Conservation (phyloP, 2,329 filamentous ascomycete genomes). For the Myriosclerotinia duriaeana region DNA sequence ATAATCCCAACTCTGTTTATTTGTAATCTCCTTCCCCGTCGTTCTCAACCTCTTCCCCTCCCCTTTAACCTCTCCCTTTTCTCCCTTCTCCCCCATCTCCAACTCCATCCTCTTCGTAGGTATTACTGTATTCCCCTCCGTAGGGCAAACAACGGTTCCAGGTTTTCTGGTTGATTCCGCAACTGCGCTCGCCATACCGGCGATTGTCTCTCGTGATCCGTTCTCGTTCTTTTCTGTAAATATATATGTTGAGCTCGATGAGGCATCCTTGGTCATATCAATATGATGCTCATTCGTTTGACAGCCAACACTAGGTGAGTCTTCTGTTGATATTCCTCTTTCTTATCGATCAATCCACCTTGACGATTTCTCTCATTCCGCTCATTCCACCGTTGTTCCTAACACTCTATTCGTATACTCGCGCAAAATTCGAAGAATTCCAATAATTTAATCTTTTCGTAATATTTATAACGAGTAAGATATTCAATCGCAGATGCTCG, state of each 20-base stretch:
- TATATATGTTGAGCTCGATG: slow-evolving; percentile 14
- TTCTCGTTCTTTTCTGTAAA: slow-evolving; percentile 13
- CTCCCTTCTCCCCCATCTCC: not conserved
- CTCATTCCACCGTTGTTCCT: too few relatives aligned
- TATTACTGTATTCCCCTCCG: slow-evolving; percentile 53
- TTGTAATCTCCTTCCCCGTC: slow-evolving; percentile 21
- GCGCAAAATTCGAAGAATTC: not conserved
- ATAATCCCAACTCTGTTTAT: slow-evolving; percentile 80
- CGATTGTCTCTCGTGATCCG: slow-evolving; percentile 4
- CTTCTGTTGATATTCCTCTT: not conserved
- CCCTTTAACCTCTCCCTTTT: not conserved
- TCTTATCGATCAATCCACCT: not conserved
- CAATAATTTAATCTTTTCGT: not conserved
- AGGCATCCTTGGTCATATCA: slow-evolving; percentile 19
- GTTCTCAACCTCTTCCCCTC: not conserved
- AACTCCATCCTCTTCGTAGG: slow-evolving; percentile 29
- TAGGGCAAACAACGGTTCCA: slow-evolving; percentile 49
- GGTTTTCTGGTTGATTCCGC: slow-evolving; percentile 15
- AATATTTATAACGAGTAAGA: not conserved
- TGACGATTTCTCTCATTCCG: slow-evolving; percentile 6
- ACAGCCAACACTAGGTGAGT: not conserved
- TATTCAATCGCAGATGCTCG: not conserved
- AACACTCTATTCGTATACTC: not conserved
- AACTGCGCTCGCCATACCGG: slow-evolving; percentile 16
- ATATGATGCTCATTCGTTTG: slow-evolving; percentile 5